Percentiles rank a stretch among this genome's conserved stretches.
phyloP scores from a whole-genome alignment of 768 basidiomycete species.

The Mycena olivaceomarginata region DNA sequence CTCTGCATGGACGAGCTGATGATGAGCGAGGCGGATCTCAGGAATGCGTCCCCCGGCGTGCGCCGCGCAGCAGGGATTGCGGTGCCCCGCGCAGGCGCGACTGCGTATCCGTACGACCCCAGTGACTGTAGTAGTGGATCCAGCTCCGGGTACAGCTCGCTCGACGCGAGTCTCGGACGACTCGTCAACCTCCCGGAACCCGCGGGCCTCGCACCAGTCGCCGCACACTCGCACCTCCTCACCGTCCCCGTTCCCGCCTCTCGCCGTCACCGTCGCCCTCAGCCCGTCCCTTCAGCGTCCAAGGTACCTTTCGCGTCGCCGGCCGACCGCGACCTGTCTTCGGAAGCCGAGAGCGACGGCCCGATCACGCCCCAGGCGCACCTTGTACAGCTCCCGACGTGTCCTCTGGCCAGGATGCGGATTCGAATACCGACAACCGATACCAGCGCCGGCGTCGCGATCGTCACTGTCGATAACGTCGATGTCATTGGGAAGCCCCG shows the following conservation, averaged over 20 bases:
- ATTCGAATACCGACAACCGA: too few species aligned
- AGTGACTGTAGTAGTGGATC: slow-evolving; percentile 16
- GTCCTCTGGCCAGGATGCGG: background rate
- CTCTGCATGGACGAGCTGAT: slow-evolving; percentile 4
- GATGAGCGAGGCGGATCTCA: slow-evolving; percentile 25
- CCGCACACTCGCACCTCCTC: background rate
- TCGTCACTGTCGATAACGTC: too few species aligned
- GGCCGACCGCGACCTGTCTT: background rate
- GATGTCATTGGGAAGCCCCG: too few species aligned
- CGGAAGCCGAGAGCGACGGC: background rate
- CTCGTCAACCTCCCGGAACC: slow-evolving; percentile 1
- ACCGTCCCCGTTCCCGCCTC: background rate
- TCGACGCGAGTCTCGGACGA: background rate
- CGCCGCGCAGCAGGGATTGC: slow-evolving; percentile 19
- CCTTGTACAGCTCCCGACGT: slow-evolving; percentile 2
- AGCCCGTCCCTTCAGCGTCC: background rate
- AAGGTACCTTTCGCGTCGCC: background rate
- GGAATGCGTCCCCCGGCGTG: slow-evolving; percentile 22
- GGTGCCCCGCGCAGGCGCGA: background rate
- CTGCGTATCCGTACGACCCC: background rate
- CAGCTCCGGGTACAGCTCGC: slow-evolving; percentile 14
- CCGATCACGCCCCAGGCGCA: slow-evolving; percentile 16
- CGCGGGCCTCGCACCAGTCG: background rate
- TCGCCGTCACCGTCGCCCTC: too few species aligned
- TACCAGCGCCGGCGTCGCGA: too few species aligned